A percentile compares a stretch with the other conserved stretches of the same genome.
Evolutionary conservation across 1,284 basidiomycete species (phyloP).

Genomic region (Puccinia coronata): DNA sequence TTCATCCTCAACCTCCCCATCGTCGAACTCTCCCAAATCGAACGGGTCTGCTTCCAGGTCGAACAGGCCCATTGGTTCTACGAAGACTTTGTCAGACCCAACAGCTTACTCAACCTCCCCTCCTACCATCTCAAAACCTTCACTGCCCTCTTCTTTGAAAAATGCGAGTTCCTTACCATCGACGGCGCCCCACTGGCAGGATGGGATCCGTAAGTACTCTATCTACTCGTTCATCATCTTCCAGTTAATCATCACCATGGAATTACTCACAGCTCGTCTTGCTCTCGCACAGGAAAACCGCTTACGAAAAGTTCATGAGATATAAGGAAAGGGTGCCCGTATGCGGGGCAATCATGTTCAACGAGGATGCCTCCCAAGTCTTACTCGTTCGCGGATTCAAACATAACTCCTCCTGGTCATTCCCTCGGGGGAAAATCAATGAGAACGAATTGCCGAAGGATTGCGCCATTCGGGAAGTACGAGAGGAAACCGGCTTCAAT

Average conservation of each 20-base stretch:
- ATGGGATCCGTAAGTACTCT: constrained; percentile 46
- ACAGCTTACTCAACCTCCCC: constrained; percentile 80
- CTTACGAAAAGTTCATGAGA: constrained; percentile 71
- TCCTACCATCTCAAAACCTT: constrained; percentile 87
- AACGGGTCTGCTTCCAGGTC: constrained; percentile 96
- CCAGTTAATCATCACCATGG: neutral
- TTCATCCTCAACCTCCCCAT: constrained; percentile 96
- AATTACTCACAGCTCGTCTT: constrained; percentile 63
- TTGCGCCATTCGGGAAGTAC: constrained; percentile 87
- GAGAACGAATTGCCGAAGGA: constrained; percentile 77
- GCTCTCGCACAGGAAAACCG: constrained; percentile 64
- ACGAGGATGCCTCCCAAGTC: constrained; percentile 66
- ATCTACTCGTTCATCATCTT: constrained; percentile 4
- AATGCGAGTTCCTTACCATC: constrained; percentile 71
- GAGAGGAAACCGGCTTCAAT: constrained; percentile 92
- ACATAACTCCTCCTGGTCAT: constrained; percentile 92
- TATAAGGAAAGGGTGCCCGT: constrained; percentile 98
- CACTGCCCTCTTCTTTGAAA: constrained; percentile 84
- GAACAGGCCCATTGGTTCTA: constrained; percentile 99
- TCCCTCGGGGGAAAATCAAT: constrained; percentile 99
- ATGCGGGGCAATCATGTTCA: constrained; percentile 96
- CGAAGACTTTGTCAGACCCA: constrained; percentile 86
- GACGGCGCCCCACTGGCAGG: constrained; percentile 29
- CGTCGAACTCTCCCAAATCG: constrained; percentile 84
- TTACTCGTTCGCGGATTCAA: constrained; percentile 98